Evolutionary conservation across 768 basidiomycete species (phyloP).

Genomic region (Lentinula sp.): DNA sequence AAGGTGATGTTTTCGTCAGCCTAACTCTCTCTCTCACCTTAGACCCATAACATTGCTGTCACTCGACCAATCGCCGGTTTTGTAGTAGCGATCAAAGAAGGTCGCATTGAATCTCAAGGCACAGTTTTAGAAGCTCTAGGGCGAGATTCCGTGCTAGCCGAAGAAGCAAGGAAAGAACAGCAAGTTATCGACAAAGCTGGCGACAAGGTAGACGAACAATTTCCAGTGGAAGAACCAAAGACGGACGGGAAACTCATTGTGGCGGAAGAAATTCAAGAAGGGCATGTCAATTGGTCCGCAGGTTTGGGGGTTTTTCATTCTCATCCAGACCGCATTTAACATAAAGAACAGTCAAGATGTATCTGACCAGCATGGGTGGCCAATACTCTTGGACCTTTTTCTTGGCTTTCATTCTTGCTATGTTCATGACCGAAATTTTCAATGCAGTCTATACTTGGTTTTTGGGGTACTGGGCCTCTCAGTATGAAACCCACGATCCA

Average conservation of each 20-base stretch:
- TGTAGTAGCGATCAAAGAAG: conserved; percentile 41
- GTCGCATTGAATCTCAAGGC: conserved; percentile 38
- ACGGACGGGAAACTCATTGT: conserved; percentile 37
- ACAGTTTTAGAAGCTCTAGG: conserved; percentile 33
- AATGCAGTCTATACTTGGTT: conserved; percentile 12
- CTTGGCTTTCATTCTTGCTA: conserved; percentile 6
- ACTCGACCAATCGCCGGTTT: conserved; percentile 35
- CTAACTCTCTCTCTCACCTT: not conserved
- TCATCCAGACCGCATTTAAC: not conserved
- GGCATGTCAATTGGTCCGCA: conserved; percentile 39
- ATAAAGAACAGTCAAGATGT: conserved; percentile 12
- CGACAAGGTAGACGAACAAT: conserved; percentile 16
- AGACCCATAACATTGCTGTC: conserved; percentile 46
- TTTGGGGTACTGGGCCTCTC: conserved; percentile 13
- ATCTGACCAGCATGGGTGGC: conserved; percentile 12
- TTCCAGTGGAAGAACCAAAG: conserved; percentile 16
- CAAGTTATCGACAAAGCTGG: conserved; percentile 14
- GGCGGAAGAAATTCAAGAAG: conserved; percentile 38
- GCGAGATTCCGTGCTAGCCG: conserved; percentile 30
- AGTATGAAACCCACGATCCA: conserved; percentile 12
- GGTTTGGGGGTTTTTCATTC: conserved; percentile 10
- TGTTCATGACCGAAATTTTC: conserved; percentile 8
- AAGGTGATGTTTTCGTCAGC: too few relatives aligned
- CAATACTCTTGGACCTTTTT: conserved; percentile 12
- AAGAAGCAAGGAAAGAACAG: conserved; percentile 41